Percentiles rank a stretch among this genome's conserved stretches.
phyloP scores from a whole-genome alignment of 495 filamentous ascomycete species.

The Glutinoglossum americanum region DNA sequence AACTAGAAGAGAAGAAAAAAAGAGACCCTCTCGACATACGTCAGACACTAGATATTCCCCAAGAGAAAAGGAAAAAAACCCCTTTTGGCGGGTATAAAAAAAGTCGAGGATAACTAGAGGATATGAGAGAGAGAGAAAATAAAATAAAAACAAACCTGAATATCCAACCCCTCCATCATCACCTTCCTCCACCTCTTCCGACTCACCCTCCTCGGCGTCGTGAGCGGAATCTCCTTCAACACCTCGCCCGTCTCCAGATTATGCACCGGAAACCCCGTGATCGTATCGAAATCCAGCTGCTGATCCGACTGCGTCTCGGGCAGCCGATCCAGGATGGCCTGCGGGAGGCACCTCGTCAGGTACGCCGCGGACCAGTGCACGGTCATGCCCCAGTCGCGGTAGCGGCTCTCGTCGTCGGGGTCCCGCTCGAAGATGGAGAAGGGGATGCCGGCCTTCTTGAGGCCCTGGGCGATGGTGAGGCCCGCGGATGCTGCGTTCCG shows the following conservation, averaged over 20 bases:
- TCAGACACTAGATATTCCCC: too few species aligned
- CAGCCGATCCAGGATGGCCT: slow-evolving; percentile 23
- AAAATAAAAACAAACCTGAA: slow-evolving; percentile 9
- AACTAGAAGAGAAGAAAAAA: slow-evolving; percentile 12
- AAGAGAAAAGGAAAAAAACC: too few species aligned
- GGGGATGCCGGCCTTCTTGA: slow-evolving; percentile 22
- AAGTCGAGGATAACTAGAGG: background rate
- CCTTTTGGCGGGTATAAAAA: background rate
- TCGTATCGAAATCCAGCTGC: slow-evolving; percentile 17
- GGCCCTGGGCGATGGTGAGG: slow-evolving; percentile 34
- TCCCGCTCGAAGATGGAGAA: slow-evolving; percentile 36
- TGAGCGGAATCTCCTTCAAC: slow-evolving; percentile 26
- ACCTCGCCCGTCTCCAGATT: slow-evolving; percentile 27
- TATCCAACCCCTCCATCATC: slow-evolving; percentile 25
- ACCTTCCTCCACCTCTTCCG: slow-evolving; percentile 25
- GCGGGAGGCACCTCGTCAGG: slow-evolving; percentile 26
- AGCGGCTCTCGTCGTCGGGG: slow-evolving; percentile 21
- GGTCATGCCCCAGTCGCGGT: slow-evolving; percentile 35
- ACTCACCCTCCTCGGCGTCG: slow-evolving; percentile 26
- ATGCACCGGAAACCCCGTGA: slow-evolving; percentile 30
- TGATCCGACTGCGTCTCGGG: slow-evolving; percentile 31
- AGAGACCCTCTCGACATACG: too few species aligned
- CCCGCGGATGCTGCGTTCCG: slow-evolving; percentile 17
- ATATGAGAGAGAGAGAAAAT: background rate
- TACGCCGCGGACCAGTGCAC: slow-evolving; percentile 34